Evolutionary conservation across 768 basidiomycete species (phyloP), one percentile per base, ranked within the genome.

Genomic region (Botryobasidium botryosum): DNA sequence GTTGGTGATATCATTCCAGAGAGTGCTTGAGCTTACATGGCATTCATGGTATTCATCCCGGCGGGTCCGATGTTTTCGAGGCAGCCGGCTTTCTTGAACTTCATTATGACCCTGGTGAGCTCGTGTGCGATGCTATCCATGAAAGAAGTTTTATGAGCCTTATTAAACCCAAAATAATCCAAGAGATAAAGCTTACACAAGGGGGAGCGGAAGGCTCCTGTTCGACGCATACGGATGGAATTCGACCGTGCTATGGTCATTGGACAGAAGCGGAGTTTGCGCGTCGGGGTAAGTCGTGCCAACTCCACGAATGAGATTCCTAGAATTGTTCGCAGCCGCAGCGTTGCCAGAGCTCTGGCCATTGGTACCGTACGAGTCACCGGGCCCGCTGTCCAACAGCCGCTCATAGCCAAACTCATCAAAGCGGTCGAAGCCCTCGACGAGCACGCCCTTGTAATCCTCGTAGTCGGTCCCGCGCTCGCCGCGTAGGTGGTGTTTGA

Each of bases 61-160:
- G 90, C 87, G 10, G 87, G 87, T 27, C 91, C 91, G 49, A 91
- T 77, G 15, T 79, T 78, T 59, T 94, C 91, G 41, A 96, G 60
- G 46, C 77, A 77, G 1, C 86, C 87, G 52, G 83, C 77, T 29
- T 79, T 67, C 56, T 77, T 75, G 60, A 83, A 90, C 43, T 62
- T 62, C 59, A 84, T 88, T 35, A 91, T 58, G 24, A 68, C 59
- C 36, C 74, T 64, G 17, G 72, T 68, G 28, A 94, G 66, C 57
- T 91, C 85, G 60, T 88, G 82, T 2, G 80, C 79, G 50, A 92
- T 79, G 23, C 83, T 84, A 54, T 20, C 36, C 10, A 36, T 43
- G 18, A 6, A 17, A 40, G 23, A 21, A 26, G 20, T 28, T 13
- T 23, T 21, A 31, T 44, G 7, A 24, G 26, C n/a, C 8, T 4